These are phyloP conservation scores for Lasiosphaeria hispida DNA, from an alignment of 495 filamentous ascomycete genomes.

Conservation along the genomic window DNA sequence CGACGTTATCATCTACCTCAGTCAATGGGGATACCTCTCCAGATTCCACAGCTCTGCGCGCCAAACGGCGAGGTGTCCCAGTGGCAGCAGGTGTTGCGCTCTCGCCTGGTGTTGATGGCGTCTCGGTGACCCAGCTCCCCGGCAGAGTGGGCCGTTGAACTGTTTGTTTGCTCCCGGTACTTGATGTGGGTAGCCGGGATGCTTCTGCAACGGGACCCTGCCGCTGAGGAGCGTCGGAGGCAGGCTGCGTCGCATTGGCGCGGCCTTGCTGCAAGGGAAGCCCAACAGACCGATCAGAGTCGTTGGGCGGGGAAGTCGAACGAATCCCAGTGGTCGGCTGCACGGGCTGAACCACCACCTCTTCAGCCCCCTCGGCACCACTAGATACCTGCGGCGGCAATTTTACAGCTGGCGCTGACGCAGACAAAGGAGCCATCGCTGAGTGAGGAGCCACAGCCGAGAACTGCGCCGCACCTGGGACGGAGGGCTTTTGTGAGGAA, in stretches of 20 bases:
- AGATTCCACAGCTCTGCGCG: slow-evolving; percentile 5
- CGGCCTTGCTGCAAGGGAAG: slow-evolving; percentile 7
- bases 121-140: slow-evolving; percentile 64
- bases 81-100: slow-evolving; percentile 18
- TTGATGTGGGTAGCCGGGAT: slow-evolving; percentile 19
- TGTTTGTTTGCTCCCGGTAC: slow-evolving; percentile 39
- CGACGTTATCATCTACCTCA: slow-evolving; percentile 16
- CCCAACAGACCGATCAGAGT: slow-evolving; percentile 10
- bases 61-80: slow-evolving; percentile 7
- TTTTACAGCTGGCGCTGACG: not conserved
- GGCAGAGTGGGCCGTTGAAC: slow-evolving; percentile 55
- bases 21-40: slow-evolving; percentile 22
- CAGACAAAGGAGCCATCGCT: not conserved
- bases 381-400: not conserved
- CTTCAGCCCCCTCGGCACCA: slow-evolving; percentile 13
- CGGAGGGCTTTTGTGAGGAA: slow-evolving; percentile 6
- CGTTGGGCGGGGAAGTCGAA: slow-evolving; percentile 8
- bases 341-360: not conserved
- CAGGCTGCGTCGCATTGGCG: slow-evolving; percentile 11
- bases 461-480: slow-evolving; percentile 4
- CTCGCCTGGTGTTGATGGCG: slow-evolving; percentile 37
- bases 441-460: not conserved
- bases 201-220: slow-evolving; percentile 15
- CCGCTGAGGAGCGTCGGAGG: slow-evolving; percentile 6
- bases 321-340: not conserved